Conservation (phyloP, 257 asterid genomes). For the Nicotiana otophora region DNA sequence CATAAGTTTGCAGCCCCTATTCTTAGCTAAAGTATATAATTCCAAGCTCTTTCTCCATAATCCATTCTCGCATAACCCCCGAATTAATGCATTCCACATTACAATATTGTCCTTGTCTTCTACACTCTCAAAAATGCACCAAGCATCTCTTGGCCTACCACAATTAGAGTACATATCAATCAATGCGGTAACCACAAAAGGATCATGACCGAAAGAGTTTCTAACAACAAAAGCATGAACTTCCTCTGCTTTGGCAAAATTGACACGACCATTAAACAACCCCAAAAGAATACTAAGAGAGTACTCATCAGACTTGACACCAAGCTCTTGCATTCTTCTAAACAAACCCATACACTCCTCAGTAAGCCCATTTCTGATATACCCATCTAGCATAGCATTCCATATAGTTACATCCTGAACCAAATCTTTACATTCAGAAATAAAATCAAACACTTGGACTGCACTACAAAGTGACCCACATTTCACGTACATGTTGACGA, state of each 20-base stretch:
- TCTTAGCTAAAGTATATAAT: conserved; percentile 42
- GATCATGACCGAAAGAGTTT: conserved; percentile 42
- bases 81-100: conserved; percentile 74
- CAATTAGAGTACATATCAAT: conserved; percentile 55
- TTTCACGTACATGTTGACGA: conserved; percentile 56
- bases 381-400: conserved; percentile 80
- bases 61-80: conserved; percentile 58
- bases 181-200: conserved; percentile 59
- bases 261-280: conserved; percentile 16
- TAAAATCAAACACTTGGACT: conserved; percentile 54
- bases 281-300: conserved; percentile 77
- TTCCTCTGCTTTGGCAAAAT: conserved; percentile 38
- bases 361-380: conserved; percentile 34
- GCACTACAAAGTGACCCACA: conserved; percentile 52
- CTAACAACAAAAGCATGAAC: conserved; percentile 62
- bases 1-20: conserved; percentile 36
- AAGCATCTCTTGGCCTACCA: conserved; percentile 50
- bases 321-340: conserved; percentile 48
- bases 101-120: conserved; percentile 36
- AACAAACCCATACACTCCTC: conserved; percentile 41
- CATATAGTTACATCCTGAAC: conserved; percentile 61
- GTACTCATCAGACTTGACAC: conserved; percentile 67
- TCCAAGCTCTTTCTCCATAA: conserved; percentile 51
- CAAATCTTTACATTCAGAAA: conserved; percentile 33
- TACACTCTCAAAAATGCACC: conserved; percentile 48